phyloP scores from a whole-genome alignment of 2,329 filamentous ascomycete species.

The Neurospora crassa region DNA sequence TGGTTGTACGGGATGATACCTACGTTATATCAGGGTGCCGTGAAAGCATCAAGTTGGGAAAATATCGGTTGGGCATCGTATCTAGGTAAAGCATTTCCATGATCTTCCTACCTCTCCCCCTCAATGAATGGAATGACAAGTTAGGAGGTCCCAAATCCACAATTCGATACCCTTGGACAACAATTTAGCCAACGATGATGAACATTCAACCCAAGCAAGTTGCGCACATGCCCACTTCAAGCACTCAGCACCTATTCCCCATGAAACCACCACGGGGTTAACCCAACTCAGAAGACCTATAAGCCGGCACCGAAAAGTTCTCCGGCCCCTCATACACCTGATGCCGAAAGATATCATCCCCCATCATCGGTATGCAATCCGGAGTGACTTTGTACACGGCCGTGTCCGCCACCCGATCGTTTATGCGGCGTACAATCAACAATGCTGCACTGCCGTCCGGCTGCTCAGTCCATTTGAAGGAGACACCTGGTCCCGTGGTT shows the following conservation, averaged over 20 bases:
- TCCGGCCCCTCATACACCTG: slow-evolving; percentile 13
- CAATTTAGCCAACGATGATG: neutral
- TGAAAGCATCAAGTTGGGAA: neutral
- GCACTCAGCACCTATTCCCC: neutral
- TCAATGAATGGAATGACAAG: neutral
- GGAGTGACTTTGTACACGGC: slow-evolving; percentile 3
- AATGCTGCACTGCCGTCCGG: slow-evolving; percentile 5
- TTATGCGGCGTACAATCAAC: slow-evolving; percentile 8
- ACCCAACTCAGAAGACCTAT: slow-evolving; percentile 2
- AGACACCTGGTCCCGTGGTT: slow-evolving; percentile 1
- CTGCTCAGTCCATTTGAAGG: slow-evolving; percentile 5
- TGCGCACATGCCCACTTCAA: neutral
- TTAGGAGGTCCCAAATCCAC: neutral
- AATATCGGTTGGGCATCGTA: neutral
- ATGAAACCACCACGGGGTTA: neutral
- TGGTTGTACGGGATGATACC: neutral
- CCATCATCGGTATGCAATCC: slow-evolving; percentile 2
- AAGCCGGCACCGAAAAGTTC: slow-evolving; percentile 10
- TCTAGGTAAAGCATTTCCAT: too few relatives aligned
- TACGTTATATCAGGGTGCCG: too few relatives aligned
- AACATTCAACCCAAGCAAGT: neutral
- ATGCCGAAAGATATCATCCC: slow-evolving; percentile 5
- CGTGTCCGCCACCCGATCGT: neutral
- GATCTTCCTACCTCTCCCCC: neutral
- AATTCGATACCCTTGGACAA: neutral